These are phyloP conservation scores for Theobroma grandiflorum DNA, from an alignment of 441 rosid genomes.

Conservation along the genomic window DNA sequence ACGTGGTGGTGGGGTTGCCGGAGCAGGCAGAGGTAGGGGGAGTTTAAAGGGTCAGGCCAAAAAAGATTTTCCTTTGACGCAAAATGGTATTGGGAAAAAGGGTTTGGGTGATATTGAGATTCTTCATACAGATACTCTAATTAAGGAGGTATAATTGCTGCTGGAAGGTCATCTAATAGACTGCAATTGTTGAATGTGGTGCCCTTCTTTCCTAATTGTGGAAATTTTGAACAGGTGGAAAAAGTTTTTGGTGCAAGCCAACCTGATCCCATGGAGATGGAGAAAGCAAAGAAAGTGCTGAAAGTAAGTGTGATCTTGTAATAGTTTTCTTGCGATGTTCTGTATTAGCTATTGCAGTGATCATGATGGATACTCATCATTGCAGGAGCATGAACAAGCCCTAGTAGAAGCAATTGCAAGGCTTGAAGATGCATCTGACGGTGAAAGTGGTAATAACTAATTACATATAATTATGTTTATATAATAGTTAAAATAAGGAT, in stretches of 20 bases:
- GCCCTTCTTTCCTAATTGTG: constrained; percentile 23
- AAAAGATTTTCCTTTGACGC: constrained; percentile 59
- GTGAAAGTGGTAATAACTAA: constrained; percentile 97
- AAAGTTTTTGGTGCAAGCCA: constrained; percentile 76
- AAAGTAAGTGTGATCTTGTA: constrained; percentile 53
- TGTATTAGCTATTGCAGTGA: background rate
- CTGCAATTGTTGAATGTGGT: background rate
- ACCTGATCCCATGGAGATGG: constrained; percentile 81
- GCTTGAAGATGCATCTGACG: constrained; percentile 97
- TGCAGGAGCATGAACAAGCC: constrained; percentile 96
- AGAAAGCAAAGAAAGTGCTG: constrained; percentile 91
- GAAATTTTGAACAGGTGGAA: constrained; percentile 71
- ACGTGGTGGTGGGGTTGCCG: constrained; percentile 66
- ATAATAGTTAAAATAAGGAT: constrained; percentile 35
- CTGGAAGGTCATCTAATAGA: constrained; percentile 16
- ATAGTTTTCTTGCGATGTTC: background rate
- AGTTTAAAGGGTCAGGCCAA: constrained; percentile 57
- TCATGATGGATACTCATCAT: constrained; percentile 23
- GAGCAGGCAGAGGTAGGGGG: constrained; percentile 92
- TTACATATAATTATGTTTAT: constrained; percentile 51
- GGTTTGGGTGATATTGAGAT: constrained; percentile 83
- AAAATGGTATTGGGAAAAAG: constrained; percentile 85
- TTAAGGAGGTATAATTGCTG: constrained; percentile 75
- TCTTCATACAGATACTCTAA: constrained; percentile 87
- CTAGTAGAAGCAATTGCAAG: constrained; percentile 87